Evolutionary conservation across 306 rosid species (phyloP).

Genomic region (Inga laurina): DNA sequence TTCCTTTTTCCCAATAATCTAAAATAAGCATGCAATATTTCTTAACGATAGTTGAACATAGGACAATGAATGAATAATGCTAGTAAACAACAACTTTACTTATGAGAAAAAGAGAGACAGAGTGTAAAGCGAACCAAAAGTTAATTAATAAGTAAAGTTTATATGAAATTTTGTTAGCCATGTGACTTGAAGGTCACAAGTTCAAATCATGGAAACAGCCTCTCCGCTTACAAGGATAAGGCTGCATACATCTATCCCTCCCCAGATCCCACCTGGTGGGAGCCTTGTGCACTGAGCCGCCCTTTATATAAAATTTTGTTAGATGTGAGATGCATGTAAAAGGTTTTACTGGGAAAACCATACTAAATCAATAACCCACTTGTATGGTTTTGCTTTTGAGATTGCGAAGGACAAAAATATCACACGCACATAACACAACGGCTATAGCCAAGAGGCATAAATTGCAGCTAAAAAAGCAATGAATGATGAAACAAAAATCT

Average conservation of each 20-base stretch:
- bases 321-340: background rate
- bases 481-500: slow-evolving; percentile 22
- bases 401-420: slow-evolving; percentile 2
- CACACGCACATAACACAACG: background rate
- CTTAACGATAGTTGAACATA: slow-evolving; percentile 24
- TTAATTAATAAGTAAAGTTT: slow-evolving; percentile 21
- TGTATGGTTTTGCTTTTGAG: slow-evolving; percentile 24
- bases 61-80: slow-evolving; percentile 1
- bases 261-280: too few species aligned
- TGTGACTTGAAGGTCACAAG: too few species aligned
- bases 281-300: too few species aligned
- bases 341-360: background rate
- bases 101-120: background rate
- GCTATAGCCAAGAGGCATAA: slow-evolving; percentile 4
- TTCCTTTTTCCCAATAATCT: slow-evolving; percentile 21
- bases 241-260: too few species aligned
- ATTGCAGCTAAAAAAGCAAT: slow-evolving; percentile 8
- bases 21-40: slow-evolving; percentile 14
- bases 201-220: too few species aligned
- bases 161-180: background rate
- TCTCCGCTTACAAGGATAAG: too few species aligned
- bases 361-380: background rate
- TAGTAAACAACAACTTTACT: slow-evolving; percentile 6
- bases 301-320: background rate
- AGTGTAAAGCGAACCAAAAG: background rate